These are phyloP conservation scores for Nelumbo lutea DNA, from an alignment of 164 flowering plant species.

Conservation along the genomic window DNA sequence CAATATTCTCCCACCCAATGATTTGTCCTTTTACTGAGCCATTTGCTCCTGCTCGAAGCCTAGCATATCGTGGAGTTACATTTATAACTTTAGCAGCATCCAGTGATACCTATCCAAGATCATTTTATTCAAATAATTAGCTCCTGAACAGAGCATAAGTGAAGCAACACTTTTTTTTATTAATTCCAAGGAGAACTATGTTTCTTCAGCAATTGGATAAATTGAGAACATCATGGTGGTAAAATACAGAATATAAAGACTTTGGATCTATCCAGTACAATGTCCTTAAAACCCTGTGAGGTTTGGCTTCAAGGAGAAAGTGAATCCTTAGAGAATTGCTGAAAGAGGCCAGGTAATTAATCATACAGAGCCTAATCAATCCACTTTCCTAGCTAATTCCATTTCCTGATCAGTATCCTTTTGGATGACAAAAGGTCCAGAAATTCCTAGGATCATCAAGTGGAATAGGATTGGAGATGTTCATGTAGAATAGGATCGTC, in stretches of 20 bases:
- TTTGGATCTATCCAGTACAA: neutral
- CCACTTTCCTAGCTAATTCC: neutral
- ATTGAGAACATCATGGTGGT: neutral
- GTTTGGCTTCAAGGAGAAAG: neutral
- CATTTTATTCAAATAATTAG: neutral
- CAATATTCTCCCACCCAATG: constrained; percentile 99
- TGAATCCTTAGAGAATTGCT: neutral
- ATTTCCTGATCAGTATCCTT: too few relatives aligned
- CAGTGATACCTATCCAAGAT: constrained; percentile 62
- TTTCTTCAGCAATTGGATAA: neutral
- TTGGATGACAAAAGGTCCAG: too few relatives aligned
- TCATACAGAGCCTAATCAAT: neutral
- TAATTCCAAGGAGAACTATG: neutral
- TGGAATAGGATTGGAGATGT: too few relatives aligned
- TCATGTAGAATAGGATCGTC: too few relatives aligned
- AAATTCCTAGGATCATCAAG: too few relatives aligned
- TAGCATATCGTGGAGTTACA: constrained; percentile 96
- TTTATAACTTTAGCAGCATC: constrained; percentile 91
- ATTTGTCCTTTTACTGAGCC: constrained; percentile 86
- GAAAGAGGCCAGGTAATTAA: neutral
- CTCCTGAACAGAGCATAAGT: neutral
- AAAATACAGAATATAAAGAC: neutral
- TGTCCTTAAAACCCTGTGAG: neutral
- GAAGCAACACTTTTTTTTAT: neutral
- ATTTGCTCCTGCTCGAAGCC: constrained; percentile 70